Conservation (phyloP, 2,329 filamentous ascomycete species). For the Microdochium trichocladiopsis region DNA sequence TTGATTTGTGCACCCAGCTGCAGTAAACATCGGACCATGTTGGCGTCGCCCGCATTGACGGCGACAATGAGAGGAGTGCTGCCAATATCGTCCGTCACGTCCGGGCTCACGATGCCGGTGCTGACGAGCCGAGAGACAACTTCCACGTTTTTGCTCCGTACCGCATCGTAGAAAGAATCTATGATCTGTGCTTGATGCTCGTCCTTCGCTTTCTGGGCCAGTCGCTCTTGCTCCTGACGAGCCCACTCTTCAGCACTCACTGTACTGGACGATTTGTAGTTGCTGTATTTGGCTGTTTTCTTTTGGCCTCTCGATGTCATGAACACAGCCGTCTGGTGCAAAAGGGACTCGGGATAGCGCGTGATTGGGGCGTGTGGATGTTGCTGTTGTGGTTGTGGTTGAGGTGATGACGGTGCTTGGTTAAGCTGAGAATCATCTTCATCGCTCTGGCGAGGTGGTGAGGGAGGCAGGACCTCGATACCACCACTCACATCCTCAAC, state of each 20-base stretch:
- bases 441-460: too few relatives aligned
- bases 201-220: neutral
- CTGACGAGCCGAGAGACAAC: slow-evolving; percentile 19
- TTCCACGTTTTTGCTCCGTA: slow-evolving; percentile 16
- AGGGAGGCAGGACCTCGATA: neutral
- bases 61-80: slow-evolving; percentile 28
- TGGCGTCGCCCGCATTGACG: slow-evolving; percentile 17
- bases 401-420: neutral
- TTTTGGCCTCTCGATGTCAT: neutral
- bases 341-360: neutral
- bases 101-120: slow-evolving; percentile 28
- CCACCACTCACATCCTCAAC: neutral
- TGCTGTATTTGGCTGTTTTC: neutral
- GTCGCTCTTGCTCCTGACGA: neutral
- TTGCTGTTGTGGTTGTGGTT: neutral
- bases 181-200: slow-evolving; percentile 17
- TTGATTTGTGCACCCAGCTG: slow-evolving; percentile 26
- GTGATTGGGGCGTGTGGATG: neutral
- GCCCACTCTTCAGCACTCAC: neutral
- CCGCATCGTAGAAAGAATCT: slow-evolving; percentile 18
- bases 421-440: neutral
- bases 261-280: neutral
- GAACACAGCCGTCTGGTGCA: neutral
- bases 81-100: slow-evolving; percentile 17
- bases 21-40: slow-evolving; percentile 25